Base-by-base conservation (phyloP, 768 basidiomycete species). In the Cystobasidiopsis lactophilus region DNA sequence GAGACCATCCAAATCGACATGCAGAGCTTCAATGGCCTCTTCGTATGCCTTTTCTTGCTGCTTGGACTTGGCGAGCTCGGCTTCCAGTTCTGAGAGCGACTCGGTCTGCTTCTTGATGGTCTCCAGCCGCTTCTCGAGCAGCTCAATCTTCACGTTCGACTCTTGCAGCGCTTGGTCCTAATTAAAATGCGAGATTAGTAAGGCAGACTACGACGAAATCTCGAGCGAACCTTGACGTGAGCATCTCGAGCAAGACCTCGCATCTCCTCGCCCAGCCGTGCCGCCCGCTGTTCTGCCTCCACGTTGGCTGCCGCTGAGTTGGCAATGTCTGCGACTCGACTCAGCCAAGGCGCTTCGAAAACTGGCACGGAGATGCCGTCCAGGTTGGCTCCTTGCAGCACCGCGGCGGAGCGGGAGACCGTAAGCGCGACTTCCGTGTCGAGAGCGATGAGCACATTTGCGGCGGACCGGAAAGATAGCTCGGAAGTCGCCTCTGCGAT, bases 121-220 rank as follows among this genome's bases (percentile, higher is more conserved):
- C 64, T 96, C 89, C 73, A 88, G 78, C 30, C 86, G 76, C 43
- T 88, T 77, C 64, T 93, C 88, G 77, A 96, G 82, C 14, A 89
- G 73, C 65, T 95, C 85, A 52, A 95, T 85, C 72, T 89, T 95
- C 52, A 95, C 88, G 2, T 71, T 70, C 3, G 78, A 72, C 63
- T 96, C 93, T 65, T 95, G 86, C 33, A 85, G 78, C 24, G 68
- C 73, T 71, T 93, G 86, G 57, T 96, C 93, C 68, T 84, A 78
- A n/a, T 35, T 13, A 43, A 43, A 14, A 13, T 13, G 19, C 9
- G 10, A 31, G 23, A 47, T 19, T 18, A 23, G 45, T 5, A 19
- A 30, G 10, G 10, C 10, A 13, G 18, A 38, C 18, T 21, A 26
- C 4, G 29, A 16, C n/a, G 31, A 9, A 63, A 7, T 10, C 24